A percentile compares a stretch with the other conserved stretches of the same genome.
phyloP scores from a whole-genome alignment of 257 asterid genomes.

The Ocimum tenuiflorum region DNA sequence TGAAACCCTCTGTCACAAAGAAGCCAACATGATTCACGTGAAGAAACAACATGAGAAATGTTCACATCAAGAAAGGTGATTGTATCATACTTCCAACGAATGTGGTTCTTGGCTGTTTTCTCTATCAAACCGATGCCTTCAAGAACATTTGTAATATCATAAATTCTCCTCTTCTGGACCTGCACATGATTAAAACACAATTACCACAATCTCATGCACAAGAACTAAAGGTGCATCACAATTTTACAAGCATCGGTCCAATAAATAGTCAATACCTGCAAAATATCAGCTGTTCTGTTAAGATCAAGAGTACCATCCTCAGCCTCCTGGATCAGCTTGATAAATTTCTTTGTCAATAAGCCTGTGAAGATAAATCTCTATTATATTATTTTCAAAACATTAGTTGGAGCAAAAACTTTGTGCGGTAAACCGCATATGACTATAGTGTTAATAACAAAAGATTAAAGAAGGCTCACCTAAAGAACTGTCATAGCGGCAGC shows the following conservation, averaged over 20 bases:
- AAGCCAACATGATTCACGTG: constrained; percentile 21
- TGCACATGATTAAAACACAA: constrained; percentile 21
- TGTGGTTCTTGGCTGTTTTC: constrained; percentile 67
- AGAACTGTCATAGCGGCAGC: constrained; percentile 66
- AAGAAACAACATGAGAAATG: constrained; percentile 10
- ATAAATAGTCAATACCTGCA: constrained; percentile 39
- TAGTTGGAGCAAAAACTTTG: constrained; percentile 1
- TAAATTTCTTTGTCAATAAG: constrained; percentile 68
- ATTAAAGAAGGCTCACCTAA: constrained; percentile 45
- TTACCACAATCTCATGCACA: not conserved
- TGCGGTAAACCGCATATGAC: not conserved
- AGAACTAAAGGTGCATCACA: not conserved
- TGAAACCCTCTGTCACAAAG: constrained; percentile 44
- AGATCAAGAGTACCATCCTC: constrained; percentile 71
- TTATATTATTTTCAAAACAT: not conserved
- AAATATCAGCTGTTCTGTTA: constrained; percentile 50
- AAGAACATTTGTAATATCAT: constrained; percentile 84
- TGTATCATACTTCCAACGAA: constrained; percentile 60
- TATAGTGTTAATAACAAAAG: not conserved
- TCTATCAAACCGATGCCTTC: constrained; percentile 78
- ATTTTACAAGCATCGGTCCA: not conserved
- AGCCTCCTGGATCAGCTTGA: constrained; percentile 46
- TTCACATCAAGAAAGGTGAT: not conserved
- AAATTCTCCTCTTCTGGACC: constrained; percentile 90
- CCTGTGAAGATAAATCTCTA: constrained; percentile 33